Evolutionary conservation across 2,329 filamentous ascomycete species (phyloP), one percentile per base, ranked within the genome.

Genomic region (Paradendryphiella salina): DNA sequence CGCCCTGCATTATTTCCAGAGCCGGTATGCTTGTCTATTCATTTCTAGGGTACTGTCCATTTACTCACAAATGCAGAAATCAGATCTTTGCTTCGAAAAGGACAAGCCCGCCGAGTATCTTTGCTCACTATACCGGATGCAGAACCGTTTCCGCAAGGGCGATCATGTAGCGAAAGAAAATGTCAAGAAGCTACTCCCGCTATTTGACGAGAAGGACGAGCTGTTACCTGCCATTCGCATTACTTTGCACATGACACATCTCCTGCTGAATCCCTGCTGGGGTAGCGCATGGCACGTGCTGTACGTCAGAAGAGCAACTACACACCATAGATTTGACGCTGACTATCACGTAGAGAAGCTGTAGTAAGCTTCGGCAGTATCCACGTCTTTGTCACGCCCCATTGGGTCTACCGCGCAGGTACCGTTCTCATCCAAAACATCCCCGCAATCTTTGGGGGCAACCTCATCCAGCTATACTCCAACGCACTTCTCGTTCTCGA

Each of bases 381-480:
- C 6, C 67, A 72, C 52, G 61, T 62, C 4, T 72, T 65, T 32
- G 46, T 69, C 5, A 72, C 69, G 1, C 69, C 69, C 11, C 67
- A 72, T 45, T 72, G 69, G 69, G 69, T 72, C 1, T 71, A 69
- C 46, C 60, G 63, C 38, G 68, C 69, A 7, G 67, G 63, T 3
- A 67, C 64, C 0, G 60, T 71, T 3, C 46, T 72, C 18, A 64
- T 72, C 20, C 63, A 72, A 26, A 67, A 66, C 44, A 67, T 71
- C 43, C 61, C 64, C 4, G 38, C 55, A 5, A 64, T 71, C 28
- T 64, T 65, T 11, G 64, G 62, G 2, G 64, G 50, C 8, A 66
- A 72, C 32, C 60, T 72, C 3, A 66, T 71, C 10, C 66, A 69
- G 32, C 54, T 72, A 1, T 72, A 71, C 33, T 69, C 67, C 4